Conservation (phyloP, 1,139 yeast genomes). For the Schizosaccharomyces versatilis region DNA sequence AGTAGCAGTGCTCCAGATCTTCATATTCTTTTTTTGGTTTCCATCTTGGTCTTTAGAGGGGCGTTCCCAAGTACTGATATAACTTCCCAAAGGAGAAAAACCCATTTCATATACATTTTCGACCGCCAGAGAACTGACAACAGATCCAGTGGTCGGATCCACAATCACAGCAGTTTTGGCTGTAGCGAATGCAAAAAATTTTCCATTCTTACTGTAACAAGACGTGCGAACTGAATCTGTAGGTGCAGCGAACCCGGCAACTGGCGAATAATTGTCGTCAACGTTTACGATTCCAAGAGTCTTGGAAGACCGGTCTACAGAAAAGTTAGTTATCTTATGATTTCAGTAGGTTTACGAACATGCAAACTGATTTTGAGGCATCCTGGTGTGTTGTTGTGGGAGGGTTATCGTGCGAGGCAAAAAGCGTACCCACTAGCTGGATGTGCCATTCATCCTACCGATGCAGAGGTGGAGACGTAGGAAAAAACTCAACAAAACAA, state of each 20-base stretch:
- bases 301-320: conserved; percentile 38
- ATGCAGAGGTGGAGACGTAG: no score
- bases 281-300: conserved; percentile 37
- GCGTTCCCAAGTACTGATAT: conserved; percentile 74
- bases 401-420: no score
- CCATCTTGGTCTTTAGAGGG: conserved; percentile 31
- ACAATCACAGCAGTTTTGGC: conserved; percentile 31
- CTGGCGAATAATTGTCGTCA: conserved; percentile 23
- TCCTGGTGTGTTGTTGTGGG: neutral
- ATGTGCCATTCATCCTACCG: no score
- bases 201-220: conserved; percentile 27
- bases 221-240: conserved; percentile 16
- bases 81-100: conserved; percentile 77
- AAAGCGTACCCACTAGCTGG: no score
- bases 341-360: neutral
- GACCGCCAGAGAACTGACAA: conserved; percentile 14
- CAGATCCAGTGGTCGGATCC: conserved; percentile 15
- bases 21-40: conserved; percentile 37
- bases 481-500: no score
- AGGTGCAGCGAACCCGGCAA: conserved; percentile 15
- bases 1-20: conserved; percentile 36
- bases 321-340: conserved; percentile 3
- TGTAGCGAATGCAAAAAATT: conserved; percentile 28
- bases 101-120: conserved; percentile 56
- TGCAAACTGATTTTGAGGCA: conserved; percentile 3